Base-by-base conservation (phyloP, 2,329 filamentous ascomycete genomes). In the Aspergillus unguis region DNA sequence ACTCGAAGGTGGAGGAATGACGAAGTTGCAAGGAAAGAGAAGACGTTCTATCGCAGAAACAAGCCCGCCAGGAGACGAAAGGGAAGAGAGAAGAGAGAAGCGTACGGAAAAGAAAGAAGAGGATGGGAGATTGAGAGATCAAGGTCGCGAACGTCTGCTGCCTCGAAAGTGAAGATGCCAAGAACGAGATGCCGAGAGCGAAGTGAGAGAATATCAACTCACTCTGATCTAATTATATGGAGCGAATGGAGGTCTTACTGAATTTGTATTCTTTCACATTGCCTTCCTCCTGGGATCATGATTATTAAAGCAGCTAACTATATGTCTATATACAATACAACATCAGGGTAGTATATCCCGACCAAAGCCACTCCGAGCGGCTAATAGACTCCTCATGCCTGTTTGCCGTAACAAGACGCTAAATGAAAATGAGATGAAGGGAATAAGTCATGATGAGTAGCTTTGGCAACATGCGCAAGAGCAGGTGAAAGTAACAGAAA, bases 311-410 rank as follows among this genome's bases (percentile, higher is more conserved):
- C 53, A 55, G 28, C 41, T 32, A 40, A 47, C 55, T 55, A 48
- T 53, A 62, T 53, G 61, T 70, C 65, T 71, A 71, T 70, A 69
- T 70, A 57, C 52, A 55, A 66, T 66, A 70, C 53, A 66, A 59
- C 55, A 59, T 52, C 44, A 50, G 40, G 55, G 52, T 54, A 51
- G 52, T 53, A 58, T 56, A 58, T 56, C 54, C 58, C 56, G 49
- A 46, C 52, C 46, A 54, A 58, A 61, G 56, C 45, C 53, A 54
- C 55, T 54, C 48, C 57, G 41, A 46, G 50, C 48, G 54, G 48
- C 42, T 50, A 53, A 57, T 33, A 53, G 55, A 61, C 58, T 58
- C 58, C 58, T 57, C 55, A 60, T 63, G 54, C 55, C 59, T 56
- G 54, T 50, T 61, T 57, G 56, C 50, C 61, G 57, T 60, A 57